Base-by-base conservation (phyloP, 2,329 filamentous ascomycete species). In the Clonostachys byssicola region DNA sequence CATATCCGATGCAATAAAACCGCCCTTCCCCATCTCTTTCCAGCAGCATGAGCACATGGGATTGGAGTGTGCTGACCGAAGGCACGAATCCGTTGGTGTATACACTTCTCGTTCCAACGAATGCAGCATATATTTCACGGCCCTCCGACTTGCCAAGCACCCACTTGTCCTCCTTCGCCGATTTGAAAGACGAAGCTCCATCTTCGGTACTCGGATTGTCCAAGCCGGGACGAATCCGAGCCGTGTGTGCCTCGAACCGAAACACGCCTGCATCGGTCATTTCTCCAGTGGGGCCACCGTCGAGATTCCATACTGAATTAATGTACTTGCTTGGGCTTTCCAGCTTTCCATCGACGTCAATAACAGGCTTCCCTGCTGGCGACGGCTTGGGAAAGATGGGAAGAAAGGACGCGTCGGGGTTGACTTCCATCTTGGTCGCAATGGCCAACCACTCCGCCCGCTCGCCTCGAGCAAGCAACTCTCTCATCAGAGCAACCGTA, bases 381-480 rank as follows among this genome's bases (percentile, higher is more conserved):
- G 82, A 56, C 3, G 70, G 61, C 34, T 81, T 76, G 0, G 78
- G 66, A 52, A 84, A 83, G 3, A 79, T 30, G 12, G 48, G 48
- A 13, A 47, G 71, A 51, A 73, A 78, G 0, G 69, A 73, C 2
- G 83, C 60, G 0, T 78, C 79, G 1, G 71, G 69, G 51, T 83
- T 82, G 10, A 67, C 63, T 1, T 57, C 52, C 59, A 83, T 69
- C 0, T 83, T 65, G 5, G 83, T 64, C 40, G 83, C 80, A 35
- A 75, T 65, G n/a, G 82, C 61, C 4, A 83, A 55, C 52, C 78
- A 81, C 23, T 67, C 54, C 0, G 61, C 58, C 50, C 82, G 82
- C 1, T 78, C 79, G 58, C 83, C 78, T 48, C 82, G 79, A 4
- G 82, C 70, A 56, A 83, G 79, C 0, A 83, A 65, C 2, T 82